These are phyloP conservation scores for Jackrogersella multiformis DNA, from an alignment of 495 filamentous ascomycete species.

Conservation along the genomic window DNA sequence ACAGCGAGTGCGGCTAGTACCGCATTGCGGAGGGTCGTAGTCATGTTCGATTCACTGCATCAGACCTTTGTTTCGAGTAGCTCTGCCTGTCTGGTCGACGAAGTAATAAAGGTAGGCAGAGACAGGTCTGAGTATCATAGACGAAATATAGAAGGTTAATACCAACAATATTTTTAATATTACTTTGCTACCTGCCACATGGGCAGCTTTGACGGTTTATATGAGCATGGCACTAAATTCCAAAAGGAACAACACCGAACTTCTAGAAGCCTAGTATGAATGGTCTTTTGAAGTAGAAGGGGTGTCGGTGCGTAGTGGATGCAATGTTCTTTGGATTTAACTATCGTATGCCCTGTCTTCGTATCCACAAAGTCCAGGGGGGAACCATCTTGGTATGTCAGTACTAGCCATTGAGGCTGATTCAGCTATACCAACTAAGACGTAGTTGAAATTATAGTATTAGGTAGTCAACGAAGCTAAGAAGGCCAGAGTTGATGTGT, in stretches of 20 bases:
- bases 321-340: constrained; percentile 39
- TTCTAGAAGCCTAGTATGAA: constrained; percentile 21
- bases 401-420: constrained; percentile 23
- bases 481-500: neutral
- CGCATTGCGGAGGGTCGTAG: constrained; percentile 23
- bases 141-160: constrained; percentile 4
- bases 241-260: constrained; percentile 1
- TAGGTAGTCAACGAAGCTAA: constrained; percentile 8
- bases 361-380: constrained; percentile 21
- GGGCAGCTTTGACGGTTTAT: constrained; percentile 15
- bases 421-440: constrained; percentile 19
- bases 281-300: constrained; percentile 26
- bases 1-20: constrained; percentile 22
- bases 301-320: neutral
- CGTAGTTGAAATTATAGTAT: neutral
- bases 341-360: constrained; percentile 31
- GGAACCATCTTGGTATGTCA: constrained; percentile 5
- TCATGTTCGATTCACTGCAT: constrained; percentile 14
- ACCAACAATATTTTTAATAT: neutral
- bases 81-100: neutral
- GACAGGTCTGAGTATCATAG: neutral
- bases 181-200: constrained; percentile 5
- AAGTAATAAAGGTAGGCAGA: neutral
- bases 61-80: neutral
- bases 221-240: constrained; percentile 9